phyloP scores from a whole-genome alignment of 2,329 filamentous ascomycete species.

The Cyphellophora attinorum region DNA sequence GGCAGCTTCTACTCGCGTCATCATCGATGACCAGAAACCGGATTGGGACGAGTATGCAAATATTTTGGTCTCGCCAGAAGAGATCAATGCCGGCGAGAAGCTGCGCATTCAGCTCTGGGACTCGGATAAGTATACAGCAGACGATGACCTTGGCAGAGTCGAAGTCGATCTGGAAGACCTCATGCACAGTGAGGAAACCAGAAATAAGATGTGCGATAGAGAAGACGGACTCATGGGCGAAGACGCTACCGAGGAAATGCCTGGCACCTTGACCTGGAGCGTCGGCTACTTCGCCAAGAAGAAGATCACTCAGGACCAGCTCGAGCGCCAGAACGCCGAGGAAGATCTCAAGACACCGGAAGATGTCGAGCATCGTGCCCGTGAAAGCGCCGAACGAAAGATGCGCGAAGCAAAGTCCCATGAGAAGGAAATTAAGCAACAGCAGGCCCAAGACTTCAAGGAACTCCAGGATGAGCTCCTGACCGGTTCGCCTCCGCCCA shows the following conservation, averaged over 20 bases:
- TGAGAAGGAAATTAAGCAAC: conserved; percentile 58
- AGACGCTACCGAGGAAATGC: conserved; percentile 57
- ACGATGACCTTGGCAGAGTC: conserved; percentile 65
- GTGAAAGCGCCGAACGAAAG: conserved; percentile 47
- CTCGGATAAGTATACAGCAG: conserved; percentile 60
- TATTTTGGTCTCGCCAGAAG: conserved; percentile 60
- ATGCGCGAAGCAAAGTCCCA: conserved; percentile 53
- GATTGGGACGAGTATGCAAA: conserved; percentile 62
- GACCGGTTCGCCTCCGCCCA: conserved; percentile 55
- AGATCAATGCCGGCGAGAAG: conserved; percentile 62
- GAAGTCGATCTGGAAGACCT: conserved; percentile 58
- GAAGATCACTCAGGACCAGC: conserved; percentile 51
- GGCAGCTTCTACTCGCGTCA: conserved; percentile 56
- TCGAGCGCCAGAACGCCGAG: conserved; percentile 52
- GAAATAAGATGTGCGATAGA: conserved; percentile 53
- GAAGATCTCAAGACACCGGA: conserved; percentile 47
- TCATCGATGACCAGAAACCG: conserved; percentile 57
- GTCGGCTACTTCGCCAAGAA: conserved; percentile 64
- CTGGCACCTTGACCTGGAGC: conserved; percentile 59
- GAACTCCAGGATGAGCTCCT: conserved; percentile 54
- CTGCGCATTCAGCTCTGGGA: conserved; percentile 67
- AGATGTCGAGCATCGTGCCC: conserved; percentile 50
- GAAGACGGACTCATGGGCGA: conserved; percentile 57
- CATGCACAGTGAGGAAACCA: conserved; percentile 50
- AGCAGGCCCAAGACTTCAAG: conserved; percentile 58